phyloP scores from a whole-genome alignment of 257 asterid species.

The Solanum corneliomulleri region DNA sequence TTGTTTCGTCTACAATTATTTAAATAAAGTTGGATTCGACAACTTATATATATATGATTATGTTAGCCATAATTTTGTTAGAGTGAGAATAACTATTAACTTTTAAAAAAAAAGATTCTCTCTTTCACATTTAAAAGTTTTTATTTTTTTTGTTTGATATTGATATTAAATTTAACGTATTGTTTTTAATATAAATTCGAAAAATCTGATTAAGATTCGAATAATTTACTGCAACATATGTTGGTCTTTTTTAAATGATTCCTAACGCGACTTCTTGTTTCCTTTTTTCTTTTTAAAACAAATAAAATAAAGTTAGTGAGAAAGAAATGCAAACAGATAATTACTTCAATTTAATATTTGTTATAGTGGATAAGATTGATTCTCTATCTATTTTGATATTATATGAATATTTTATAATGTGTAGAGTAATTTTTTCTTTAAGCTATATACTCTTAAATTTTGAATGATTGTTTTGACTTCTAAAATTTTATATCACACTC shows the following conservation, averaged over 20 bases:
- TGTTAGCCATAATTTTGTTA: neutral
- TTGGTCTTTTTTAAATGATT: neutral
- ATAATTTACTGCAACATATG: neutral
- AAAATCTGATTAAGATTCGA: too few relatives aligned
- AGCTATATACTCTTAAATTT: neutral
- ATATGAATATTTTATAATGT: neutral
- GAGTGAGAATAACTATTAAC: neutral
- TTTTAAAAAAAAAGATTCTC: neutral
- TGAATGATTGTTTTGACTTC: neutral
- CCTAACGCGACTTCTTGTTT: neutral
- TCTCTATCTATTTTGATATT: neutral
- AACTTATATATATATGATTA: neutral
- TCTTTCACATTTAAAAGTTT: neutral
- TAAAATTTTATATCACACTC: neutral
- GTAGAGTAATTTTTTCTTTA: neutral
- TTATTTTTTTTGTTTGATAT: neutral
- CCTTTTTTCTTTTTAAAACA: too few relatives aligned
- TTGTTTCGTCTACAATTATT: neutral
- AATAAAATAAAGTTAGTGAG: neutral
- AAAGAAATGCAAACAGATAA: neutral
- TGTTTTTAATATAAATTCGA: too few relatives aligned
- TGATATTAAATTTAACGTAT: accelerated
- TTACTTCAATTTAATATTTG: neutral
- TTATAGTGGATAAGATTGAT: neutral
- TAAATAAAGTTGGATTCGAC: neutral